Evolutionary conservation across 768 basidiomycete species (phyloP).

Genomic region (Lactarius hengduanensis): DNA sequence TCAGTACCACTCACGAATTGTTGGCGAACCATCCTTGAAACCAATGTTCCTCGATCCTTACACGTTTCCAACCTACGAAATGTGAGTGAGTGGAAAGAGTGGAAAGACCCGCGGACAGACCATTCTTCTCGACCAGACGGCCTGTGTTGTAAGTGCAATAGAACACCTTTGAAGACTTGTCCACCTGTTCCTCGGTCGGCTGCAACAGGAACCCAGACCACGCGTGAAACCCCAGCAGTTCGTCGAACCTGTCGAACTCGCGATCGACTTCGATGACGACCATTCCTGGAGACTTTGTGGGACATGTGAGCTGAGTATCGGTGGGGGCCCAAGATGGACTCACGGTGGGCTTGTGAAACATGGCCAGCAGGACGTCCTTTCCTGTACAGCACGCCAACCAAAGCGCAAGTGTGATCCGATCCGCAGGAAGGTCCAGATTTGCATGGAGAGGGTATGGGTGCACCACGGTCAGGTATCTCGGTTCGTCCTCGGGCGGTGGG

Average conservation of each 20-base stretch:
- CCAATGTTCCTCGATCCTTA: conserved; percentile 45
- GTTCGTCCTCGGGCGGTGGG: conserved; percentile 45
- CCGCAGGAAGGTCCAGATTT: conserved; percentile 41
- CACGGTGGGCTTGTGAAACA: conserved; percentile 48
- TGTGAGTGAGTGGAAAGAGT: background rate
- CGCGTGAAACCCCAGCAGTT: conserved; percentile 44
- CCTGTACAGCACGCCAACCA: conserved; percentile 47
- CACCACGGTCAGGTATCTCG: conserved; percentile 44
- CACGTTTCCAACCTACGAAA: conserved; percentile 46
- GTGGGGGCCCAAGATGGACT: conserved; percentile 28
- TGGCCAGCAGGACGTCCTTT: conserved; percentile 33
- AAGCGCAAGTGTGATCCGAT: conserved; percentile 39
- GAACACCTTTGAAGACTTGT: conserved; percentile 38
- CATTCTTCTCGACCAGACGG: conserved; percentile 45
- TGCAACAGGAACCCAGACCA: conserved; percentile 42
- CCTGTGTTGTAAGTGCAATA: conserved; percentile 41
- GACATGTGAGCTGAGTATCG: background rate
- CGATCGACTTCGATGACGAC: conserved; percentile 45
- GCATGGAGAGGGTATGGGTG: conserved; percentile 45
- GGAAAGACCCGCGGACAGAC: conserved; percentile 32
- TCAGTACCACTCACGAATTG: conserved; percentile 32
- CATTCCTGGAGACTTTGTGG: conserved; percentile 42
- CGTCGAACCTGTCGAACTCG: conserved; percentile 34
- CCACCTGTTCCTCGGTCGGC: conserved; percentile 35
- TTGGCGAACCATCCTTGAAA: conserved; percentile 38